A percentile compares a stretch with the other conserved stretches of the same genome.
Evolutionary conservation across 495 filamentous ascomycete genomes (phyloP).

Genomic region (Pseudevernia furfuracea): DNA sequence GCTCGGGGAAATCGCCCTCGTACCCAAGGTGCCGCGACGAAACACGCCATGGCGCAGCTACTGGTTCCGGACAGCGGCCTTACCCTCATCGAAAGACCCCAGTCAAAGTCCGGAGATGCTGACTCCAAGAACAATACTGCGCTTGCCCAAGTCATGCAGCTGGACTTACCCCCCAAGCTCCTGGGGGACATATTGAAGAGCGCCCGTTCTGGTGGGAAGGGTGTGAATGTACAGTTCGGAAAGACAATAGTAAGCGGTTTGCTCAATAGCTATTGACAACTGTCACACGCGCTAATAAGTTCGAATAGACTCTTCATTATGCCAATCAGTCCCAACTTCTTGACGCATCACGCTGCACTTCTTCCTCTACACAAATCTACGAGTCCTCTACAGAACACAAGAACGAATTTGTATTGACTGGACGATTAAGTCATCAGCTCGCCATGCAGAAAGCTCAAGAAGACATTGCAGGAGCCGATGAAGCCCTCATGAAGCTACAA

Average conservation of each 20-base stretch:
- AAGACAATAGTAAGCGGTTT: conserved; percentile 45
- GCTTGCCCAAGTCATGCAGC: conserved; percentile 50
- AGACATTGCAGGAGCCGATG: conserved; percentile 44
- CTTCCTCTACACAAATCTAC: conserved; percentile 48
- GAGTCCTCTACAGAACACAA: conserved; percentile 32
- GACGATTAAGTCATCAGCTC: conserved; percentile 48
- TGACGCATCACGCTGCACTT: conserved; percentile 37
- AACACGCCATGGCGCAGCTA: conserved; percentile 37
- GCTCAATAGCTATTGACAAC: conserved; percentile 31
- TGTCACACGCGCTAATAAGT: conserved; percentile 33
- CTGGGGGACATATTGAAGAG: conserved; percentile 65
- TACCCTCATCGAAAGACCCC: conserved; percentile 37
- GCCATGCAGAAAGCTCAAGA: conserved; percentile 50
- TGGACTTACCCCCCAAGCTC: conserved; percentile 56
- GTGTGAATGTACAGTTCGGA: conserved; percentile 51
- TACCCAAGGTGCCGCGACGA: neutral
- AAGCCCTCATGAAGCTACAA: conserved; percentile 50
- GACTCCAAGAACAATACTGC: conserved; percentile 26
- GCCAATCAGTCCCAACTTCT: conserved; percentile 47
- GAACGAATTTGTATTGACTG: conserved; percentile 45
- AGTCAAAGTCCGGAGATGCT: conserved; percentile 26
- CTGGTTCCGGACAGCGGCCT: conserved; percentile 42
- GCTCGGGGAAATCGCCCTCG: neutral
- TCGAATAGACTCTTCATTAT: conserved; percentile 41
- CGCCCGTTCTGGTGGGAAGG: conserved; percentile 55